Evolutionary conservation across 2,329 filamentous ascomycete genomes (phyloP), one percentile per base, ranked within the genome.

Genomic region (Leptodontidium sp.): DNA sequence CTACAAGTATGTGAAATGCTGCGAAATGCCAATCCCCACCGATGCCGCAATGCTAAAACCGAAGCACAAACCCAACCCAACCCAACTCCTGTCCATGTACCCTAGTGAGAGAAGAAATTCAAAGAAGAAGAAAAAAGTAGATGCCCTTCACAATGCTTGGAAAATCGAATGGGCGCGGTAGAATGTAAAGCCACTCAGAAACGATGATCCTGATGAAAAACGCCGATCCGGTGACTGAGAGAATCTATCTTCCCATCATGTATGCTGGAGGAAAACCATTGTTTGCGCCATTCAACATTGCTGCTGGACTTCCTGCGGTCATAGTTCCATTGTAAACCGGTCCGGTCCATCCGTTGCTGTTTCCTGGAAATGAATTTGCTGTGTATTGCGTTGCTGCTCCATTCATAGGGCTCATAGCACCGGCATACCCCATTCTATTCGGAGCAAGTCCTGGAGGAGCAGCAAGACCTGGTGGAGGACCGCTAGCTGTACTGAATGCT

Each of bases 401-500:
- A 49, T 69, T 71, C 71, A 75, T 72, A 2, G 73, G 67, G 57
- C 70, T 76, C 64, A 75, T 74, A 50, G 70, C 64, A 29, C 66
- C 67, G 29, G 72, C 63, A 70, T 75, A 78, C 9, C 69, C 68
- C 68, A 76, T 74, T 62, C 76, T 70, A 55, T 69, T 73, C n/a
- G 75, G 78, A 15, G 82, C 84, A 43, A 95, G 83, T 14, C 92
- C 93, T 1, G 93, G 92, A 15, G 94, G 94, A 7, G 88, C 89
- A 1, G 88, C 79, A 9, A 98, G 86, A 2, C 94, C 94, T 0
- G 94, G 94, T 14, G 94, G 94, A 29, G 94, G 94, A 47, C 87
- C 85, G 72, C 85, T 87, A 29, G 83, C 84, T 17, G 84, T 77
- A 59, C 76, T 78, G 69, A 78, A 78, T 17, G 72, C 61, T 29